Evolutionary conservation across 2,329 filamentous ascomycete species (phyloP), one percentile per base, ranked within the genome.

Genomic region (Magnaporthiopsis incrustans): DNA sequence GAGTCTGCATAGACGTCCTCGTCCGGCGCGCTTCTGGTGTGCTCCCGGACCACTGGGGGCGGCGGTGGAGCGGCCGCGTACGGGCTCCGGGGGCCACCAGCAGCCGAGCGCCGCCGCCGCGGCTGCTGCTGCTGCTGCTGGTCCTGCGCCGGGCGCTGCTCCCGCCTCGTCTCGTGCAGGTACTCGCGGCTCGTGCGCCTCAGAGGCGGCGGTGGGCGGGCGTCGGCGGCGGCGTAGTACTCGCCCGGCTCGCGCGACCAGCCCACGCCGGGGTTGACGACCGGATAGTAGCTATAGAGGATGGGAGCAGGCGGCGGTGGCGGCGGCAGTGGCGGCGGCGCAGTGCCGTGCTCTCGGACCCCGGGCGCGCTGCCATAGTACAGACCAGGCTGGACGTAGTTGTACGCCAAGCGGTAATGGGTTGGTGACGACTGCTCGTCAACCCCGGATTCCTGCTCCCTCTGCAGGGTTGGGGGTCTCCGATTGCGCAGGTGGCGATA

Each of bases 141-240:
- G 44, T 53, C 44, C 44, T 53, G 44, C 7, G 44, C n/a, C n/a
- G 44, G 5, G 44, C 44, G 44, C 22, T 11, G 44, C n/a, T 53
- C 44, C 6, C 44, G 44, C 22, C 44, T 22, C 44, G 44, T 11
- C 44, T 53, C 44, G 22, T 53, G n/a, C 44, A 53, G 44, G 57
- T 58, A 58, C 14, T 58, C 57, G 57, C 57, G 57, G 57, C 57
- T 58, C 26, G 57, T 12, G 14, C 57, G 57, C 57, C 57, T 58
- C 57, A 58, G 57, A 4, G 57, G 57, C 57, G 57, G 26, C 8
- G 57, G 57, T 25, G 57, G 26, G 26, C 26, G 57, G 3, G 57
- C 3, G 57, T 27, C 57, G 57, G 25, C 4, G 7, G 18, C 18
- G 8, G 22, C 18, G 44, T 53, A 53, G 44, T n/a, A 53, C 44